Evolutionary conservation across 176 grass and related monocot species (phyloP).

Genomic region (Typha latifolia): DNA sequence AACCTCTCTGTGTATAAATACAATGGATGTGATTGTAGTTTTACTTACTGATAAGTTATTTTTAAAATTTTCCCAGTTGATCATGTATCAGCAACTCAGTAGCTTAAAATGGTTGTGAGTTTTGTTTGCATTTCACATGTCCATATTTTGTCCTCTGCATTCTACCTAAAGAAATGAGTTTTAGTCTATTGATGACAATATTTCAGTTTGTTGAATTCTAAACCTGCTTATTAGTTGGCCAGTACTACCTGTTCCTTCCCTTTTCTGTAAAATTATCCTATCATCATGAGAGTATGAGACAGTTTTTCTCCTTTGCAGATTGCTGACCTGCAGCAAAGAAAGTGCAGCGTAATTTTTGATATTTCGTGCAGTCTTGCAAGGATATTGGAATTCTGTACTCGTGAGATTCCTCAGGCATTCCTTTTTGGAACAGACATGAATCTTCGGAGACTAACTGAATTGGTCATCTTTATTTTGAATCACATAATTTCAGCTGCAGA

Average conservation of each 20-base stretch:
- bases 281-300: conserved; percentile 6
- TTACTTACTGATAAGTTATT: no score
- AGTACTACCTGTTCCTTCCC: conserved; percentile 5
- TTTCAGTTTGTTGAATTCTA: no score
- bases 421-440: conserved; percentile 78
- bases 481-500: conserved; percentile 74
- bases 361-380: conserved; percentile 70
- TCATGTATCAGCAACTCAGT: no score
- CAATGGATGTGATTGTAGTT: no score
- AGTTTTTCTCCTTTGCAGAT: conserved; percentile 34
- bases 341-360: conserved; percentile 84
- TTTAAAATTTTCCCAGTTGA: no score
- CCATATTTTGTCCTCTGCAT: no score
- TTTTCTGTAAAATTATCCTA: neutral
- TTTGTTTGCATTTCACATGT: no score
- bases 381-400: conserved; percentile 71
- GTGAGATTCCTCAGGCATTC: conserved; percentile 68
- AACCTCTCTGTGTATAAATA: no score
- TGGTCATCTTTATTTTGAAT: conserved; percentile 80
- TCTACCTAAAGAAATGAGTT: no score
- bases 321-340: conserved; percentile 74
- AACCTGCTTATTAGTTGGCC: no score
- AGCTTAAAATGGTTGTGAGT: no score
- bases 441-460: conserved; percentile 63
- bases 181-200: no score